These are phyloP conservation scores for Ormosia semicastrata DNA, from an alignment of 306 rosid species.

Conservation along the genomic window DNA sequence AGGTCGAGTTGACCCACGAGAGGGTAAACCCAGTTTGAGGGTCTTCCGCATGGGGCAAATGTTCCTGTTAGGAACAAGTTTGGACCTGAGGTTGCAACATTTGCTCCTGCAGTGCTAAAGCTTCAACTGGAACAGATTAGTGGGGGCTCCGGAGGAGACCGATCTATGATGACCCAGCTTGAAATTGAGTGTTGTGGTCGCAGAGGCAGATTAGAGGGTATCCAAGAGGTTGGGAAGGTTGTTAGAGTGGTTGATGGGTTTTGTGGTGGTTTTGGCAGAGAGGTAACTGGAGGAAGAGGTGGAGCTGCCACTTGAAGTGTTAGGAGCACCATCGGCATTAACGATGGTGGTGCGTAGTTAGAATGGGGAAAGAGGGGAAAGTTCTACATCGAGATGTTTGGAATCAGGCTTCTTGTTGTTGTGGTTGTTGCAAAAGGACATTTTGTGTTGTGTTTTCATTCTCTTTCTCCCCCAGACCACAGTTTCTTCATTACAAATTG, in stretches of 20 bases:
- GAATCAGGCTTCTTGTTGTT: constrained; percentile 67
- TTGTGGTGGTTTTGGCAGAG: no score
- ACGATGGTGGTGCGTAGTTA: constrained; percentile 19
- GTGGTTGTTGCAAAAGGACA: constrained; percentile 47
- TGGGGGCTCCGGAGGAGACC: constrained; percentile 75
- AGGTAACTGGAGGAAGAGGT: neutral
- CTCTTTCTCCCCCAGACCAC: constrained; percentile 51
- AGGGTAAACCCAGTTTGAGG: constrained; percentile 43
- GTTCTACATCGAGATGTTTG: constrained; percentile 58
- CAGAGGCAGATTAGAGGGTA: no score
- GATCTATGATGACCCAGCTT: constrained; percentile 81
- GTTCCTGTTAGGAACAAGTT: constrained; percentile 56
- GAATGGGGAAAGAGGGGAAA: constrained; percentile 65
- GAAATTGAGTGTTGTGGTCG: constrained; percentile 25
- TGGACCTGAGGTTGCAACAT: no score
- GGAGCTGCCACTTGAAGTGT: no score
- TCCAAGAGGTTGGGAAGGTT: no score
- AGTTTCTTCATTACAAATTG: constrained; percentile 77
- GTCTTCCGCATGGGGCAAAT: constrained; percentile 74
- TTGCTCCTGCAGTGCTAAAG: no score
- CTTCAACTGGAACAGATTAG: constrained; percentile 68
- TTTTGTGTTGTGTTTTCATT: neutral
- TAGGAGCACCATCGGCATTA: neutral
- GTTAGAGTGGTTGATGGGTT: constrained; percentile 46
- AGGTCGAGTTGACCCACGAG: constrained; percentile 49